A percentile compares a stretch with the other conserved stretches of the same genome.
Evolutionary conservation across 2,329 filamentous ascomycete species (phyloP).

Genomic region (Helminthosporium solani): DNA sequence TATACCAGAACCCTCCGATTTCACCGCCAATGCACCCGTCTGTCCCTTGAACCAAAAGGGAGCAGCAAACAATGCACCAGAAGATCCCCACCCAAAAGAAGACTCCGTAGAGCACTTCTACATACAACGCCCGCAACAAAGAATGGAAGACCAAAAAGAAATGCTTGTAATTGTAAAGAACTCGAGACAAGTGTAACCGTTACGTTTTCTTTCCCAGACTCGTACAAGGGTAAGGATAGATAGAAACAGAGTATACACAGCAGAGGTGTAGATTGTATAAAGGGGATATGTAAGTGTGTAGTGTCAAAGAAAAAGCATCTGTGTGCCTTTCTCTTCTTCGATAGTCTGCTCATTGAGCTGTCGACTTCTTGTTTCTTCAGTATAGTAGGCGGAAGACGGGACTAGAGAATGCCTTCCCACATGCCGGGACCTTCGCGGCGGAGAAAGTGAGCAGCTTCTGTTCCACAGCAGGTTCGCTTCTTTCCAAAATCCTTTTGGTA

Average conservation of each 20-base stretch:
- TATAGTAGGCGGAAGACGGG: conserved; percentile 2
- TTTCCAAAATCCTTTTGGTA: conserved; percentile 52
- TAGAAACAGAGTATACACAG: conserved; percentile 16
- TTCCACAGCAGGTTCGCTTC: conserved; percentile 68
- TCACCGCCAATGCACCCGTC: too few species aligned
- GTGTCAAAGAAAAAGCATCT: conserved; percentile 5
- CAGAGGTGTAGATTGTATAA: conserved; percentile 7
- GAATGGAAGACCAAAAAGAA: background rate
- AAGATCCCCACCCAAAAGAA: background rate
- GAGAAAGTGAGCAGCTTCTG: conserved; percentile 56
- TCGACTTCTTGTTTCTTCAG: conserved; percentile 10
- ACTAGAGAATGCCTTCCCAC: conserved; percentile 63
- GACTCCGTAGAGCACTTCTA: conserved; percentile 3
- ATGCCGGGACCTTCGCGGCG: conserved; percentile 61
- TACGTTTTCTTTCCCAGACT: conserved; percentile 3
- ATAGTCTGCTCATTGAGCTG: conserved; percentile 12
- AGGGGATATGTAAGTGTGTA: conserved; percentile 1
- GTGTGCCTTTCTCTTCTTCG: conserved; percentile 10
- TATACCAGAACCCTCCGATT: too few species aligned
- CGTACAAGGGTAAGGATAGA: conserved; percentile 1
- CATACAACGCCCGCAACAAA: background rate
- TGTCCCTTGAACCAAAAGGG: too few species aligned
- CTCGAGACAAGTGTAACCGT: background rate
- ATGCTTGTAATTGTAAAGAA: background rate
- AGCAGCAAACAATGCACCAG: background rate